phyloP scores from a whole-genome alignment of 2,329 filamentous ascomycete genomes.

The Alternaria gaisen region DNA sequence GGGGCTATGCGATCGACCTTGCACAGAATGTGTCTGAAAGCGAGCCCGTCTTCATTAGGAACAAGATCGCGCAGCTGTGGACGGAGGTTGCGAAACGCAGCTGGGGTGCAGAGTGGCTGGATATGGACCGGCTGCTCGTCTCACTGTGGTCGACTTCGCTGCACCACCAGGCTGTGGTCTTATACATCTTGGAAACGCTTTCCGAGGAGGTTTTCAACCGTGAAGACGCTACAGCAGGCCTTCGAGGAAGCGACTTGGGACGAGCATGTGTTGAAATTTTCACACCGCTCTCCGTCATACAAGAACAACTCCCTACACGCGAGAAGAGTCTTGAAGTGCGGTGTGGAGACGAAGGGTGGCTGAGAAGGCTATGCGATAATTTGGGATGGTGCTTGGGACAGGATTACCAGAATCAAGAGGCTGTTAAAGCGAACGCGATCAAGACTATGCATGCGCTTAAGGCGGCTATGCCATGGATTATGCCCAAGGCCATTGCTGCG shows the following conservation, averaged over 20 bases:
- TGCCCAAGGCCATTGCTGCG: conserved; percentile 79
- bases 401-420: conserved; percentile 69
- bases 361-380: conserved; percentile 77
- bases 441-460: conserved; percentile 81
- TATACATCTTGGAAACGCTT: conserved; percentile 87
- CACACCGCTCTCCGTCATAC: conserved; percentile 77
- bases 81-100: conserved; percentile 91
- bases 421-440: conserved; percentile 74
- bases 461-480: conserved; percentile 85
- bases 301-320: conserved; percentile 78
- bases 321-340: conserved; percentile 75
- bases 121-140: conserved; percentile 88
- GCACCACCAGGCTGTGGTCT: conserved; percentile 83
- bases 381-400: conserved; percentile 76
- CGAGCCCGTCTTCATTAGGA: conserved; percentile 85
- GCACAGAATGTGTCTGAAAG: conserved; percentile 73
- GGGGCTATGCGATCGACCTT: conserved; percentile 80
- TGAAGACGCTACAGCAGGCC: conserved; percentile 84
- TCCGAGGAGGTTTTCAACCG: conserved; percentile 94
- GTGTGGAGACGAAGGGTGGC: conserved; percentile 85
- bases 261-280: conserved; percentile 94
- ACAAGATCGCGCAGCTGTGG: conserved; percentile 95
- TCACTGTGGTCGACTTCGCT: conserved; percentile 75
- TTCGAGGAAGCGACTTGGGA: conserved; percentile 84
- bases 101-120: conserved; percentile 92